These are phyloP conservation scores for Peziza echinospora DNA, from an alignment of 495 filamentous ascomycete genomes.

Conservation along the genomic window DNA sequence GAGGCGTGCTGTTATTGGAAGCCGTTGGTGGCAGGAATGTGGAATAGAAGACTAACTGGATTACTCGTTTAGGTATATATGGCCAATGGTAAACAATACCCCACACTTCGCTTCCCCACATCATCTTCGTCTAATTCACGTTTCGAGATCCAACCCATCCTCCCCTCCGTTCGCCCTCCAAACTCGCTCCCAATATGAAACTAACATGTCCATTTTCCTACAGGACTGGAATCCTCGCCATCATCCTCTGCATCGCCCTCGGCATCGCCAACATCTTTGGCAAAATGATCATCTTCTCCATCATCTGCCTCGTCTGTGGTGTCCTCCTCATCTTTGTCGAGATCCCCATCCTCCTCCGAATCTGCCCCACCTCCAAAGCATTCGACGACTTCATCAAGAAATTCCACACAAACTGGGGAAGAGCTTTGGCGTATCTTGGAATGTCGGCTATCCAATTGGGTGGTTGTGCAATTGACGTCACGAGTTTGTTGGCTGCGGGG, in stretches of 20 bases:
- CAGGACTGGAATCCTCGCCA: constrained; percentile 86
- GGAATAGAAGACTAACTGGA: no score
- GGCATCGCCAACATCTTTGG: constrained; percentile 58
- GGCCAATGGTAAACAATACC: constrained; percentile 99
- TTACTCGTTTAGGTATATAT: constrained; percentile 99
- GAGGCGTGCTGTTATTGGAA: no score
- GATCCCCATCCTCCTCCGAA: constrained; percentile 84
- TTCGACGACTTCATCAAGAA: constrained; percentile 83
- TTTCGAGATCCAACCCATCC: no score
- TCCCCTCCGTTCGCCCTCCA: background rate
- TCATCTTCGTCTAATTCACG: no score
- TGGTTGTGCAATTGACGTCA: constrained; percentile 38
- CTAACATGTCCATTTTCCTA: constrained; percentile 1
- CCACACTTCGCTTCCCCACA: no score
- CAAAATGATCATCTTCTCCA: constrained; percentile 56
- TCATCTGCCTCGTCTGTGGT: constrained; percentile 61
- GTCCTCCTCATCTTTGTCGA: constrained; percentile 92
- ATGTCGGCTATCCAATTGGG: constrained; percentile 73
- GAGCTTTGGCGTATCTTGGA: constrained; percentile 65
- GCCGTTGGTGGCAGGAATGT: no score
- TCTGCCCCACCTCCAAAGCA: constrained; percentile 77
- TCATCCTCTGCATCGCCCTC: constrained; percentile 84
- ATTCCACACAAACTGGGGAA: constrained; percentile 91
- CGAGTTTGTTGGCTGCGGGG: constrained; percentile 67
- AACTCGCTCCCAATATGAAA: background rate